A percentile compares a stretch with the other conserved stretches of the same genome.
These are phyloP conservation scores for Aureobasidium sp. DNA, from an alignment of 2,329 filamentous ascomycete species.

Conservation along the genomic window DNA sequence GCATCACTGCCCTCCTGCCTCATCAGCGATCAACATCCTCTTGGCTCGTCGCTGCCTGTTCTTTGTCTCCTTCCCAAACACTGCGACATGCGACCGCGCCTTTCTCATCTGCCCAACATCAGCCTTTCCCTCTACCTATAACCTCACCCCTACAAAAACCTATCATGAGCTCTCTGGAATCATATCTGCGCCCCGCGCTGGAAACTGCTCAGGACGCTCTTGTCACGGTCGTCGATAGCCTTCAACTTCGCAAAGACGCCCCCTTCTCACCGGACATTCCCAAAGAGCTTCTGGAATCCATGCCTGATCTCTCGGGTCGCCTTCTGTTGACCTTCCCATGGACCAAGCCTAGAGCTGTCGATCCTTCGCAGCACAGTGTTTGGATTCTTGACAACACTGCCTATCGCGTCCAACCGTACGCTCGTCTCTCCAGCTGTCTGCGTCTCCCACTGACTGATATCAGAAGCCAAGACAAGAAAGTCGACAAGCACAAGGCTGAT, in stretches of 20 bases:
- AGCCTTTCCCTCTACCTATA: not conserved
- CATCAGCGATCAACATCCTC: not conserved
- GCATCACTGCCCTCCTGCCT: not conserved
- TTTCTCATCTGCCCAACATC: not conserved
- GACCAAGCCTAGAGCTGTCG: constrained; percentile 34
- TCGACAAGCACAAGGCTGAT: not conserved
- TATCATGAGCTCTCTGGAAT: not conserved
- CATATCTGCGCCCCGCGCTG: not conserved
- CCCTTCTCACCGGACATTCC: constrained; percentile 25
- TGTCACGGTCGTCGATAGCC: constrained; percentile 1
- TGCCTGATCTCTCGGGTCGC: constrained; percentile 22
- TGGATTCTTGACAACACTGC: constrained; percentile 92
- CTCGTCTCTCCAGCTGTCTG: not conserved
- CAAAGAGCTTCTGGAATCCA: constrained; percentile 22
- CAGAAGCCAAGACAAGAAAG: not conserved
- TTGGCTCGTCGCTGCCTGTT: constrained; percentile 1
- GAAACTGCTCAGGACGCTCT: not conserved
- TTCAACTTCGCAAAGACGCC: constrained; percentile 16
- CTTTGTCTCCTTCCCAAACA: not conserved
- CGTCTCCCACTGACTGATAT: not conserved
- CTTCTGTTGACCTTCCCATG: constrained; percentile 1
- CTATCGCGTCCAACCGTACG: constrained; percentile 39
- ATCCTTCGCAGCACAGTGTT: constrained; percentile 59
- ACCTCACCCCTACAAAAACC: not conserved
- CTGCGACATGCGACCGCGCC: not conserved